phyloP scores from a whole-genome alignment of 192 early-diverging fungal genomes.

The Spizellomyces sp. region DNA sequence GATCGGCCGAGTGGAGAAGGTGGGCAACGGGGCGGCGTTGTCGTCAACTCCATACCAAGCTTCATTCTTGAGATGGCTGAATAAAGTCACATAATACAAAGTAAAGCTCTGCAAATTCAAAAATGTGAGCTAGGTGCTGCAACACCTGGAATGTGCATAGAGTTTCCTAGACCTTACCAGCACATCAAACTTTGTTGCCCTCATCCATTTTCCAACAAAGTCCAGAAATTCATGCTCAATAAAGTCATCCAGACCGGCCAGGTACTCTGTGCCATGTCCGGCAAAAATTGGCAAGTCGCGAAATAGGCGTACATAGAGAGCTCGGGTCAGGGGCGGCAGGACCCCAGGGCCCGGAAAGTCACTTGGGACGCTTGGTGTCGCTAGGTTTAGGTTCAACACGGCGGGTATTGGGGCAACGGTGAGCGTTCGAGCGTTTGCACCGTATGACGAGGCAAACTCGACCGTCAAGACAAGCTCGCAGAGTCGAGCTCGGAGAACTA shows the following conservation, averaged over 20 bases:
- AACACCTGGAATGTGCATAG: not conserved
- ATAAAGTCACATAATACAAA: conserved; percentile 25
- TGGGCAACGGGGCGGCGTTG: not conserved
- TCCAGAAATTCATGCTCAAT: conserved; percentile 29
- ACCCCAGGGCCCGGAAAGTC: conserved; percentile 13
- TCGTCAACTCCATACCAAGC: conserved; percentile 28
- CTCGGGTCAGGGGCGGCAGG: conserved; percentile 35
- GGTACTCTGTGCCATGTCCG: conserved; percentile 26
- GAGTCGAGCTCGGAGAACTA: conserved; percentile 30
- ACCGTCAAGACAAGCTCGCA: conserved; percentile 15
- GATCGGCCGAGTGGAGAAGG: not conserved
- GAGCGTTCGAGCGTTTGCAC: conserved; percentile 15
- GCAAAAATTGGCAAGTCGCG: conserved; percentile 36
- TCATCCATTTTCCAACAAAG: conserved; percentile 36
- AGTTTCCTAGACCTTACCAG: conserved; percentile 12
- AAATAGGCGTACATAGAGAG: conserved; percentile 32
- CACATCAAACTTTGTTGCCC: conserved; percentile 44
- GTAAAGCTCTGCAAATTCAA: not conserved
- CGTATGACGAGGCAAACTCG: conserved; percentile 26
- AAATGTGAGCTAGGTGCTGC: not conserved
- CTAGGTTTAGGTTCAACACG: not conserved
- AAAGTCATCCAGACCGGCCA: conserved; percentile 27
- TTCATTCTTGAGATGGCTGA: conserved; percentile 32
- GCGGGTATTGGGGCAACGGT: conserved; percentile 19
- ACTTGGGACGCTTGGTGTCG: not conserved